A percentile compares a stretch with the other conserved stretches of the same genome.
These are phyloP conservation scores for Biscogniauxia sp. DNA, from an alignment of 2,329 filamentous ascomycete genomes.

Conservation along the genomic window DNA sequence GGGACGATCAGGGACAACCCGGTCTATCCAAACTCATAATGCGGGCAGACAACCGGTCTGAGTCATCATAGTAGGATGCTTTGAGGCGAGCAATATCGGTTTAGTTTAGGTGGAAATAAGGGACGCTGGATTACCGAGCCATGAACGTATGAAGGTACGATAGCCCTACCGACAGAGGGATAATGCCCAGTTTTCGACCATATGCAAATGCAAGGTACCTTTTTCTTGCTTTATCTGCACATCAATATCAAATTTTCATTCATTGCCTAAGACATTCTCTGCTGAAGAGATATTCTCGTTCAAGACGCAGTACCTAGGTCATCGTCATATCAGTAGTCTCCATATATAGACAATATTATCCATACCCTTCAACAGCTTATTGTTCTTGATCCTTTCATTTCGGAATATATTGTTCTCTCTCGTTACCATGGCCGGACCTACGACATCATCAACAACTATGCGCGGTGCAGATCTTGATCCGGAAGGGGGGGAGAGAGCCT, in stretches of 20 bases:
- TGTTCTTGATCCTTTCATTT: neutral
- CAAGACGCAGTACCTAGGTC: too few species aligned
- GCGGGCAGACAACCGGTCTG: neutral
- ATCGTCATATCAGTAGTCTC: too few species aligned
- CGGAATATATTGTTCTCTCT: neutral
- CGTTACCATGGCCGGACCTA: neutral
- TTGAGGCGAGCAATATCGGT: neutral
- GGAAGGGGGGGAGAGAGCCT: neutral
- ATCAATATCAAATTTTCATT: too few species aligned
- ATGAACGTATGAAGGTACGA: too few species aligned
- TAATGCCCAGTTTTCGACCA: too few species aligned
- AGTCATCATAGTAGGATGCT: neutral
- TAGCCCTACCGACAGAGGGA: too few species aligned
- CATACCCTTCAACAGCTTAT: neutral
- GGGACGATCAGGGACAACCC: neutral
- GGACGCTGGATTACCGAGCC: too few species aligned
- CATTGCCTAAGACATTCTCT: too few species aligned
- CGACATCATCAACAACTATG: neutral
- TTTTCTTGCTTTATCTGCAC: too few species aligned
- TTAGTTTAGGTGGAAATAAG: neutral
- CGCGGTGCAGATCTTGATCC: neutral
- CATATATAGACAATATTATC: neutral
- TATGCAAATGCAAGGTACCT: too few species aligned
- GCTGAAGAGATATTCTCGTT: too few species aligned
- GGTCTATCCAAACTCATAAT: neutral